Evolutionary conservation across 2,329 filamentous ascomycete species (phyloP), one percentile per base, ranked within the genome.

Genomic region (Balansia obtecta): DNA sequence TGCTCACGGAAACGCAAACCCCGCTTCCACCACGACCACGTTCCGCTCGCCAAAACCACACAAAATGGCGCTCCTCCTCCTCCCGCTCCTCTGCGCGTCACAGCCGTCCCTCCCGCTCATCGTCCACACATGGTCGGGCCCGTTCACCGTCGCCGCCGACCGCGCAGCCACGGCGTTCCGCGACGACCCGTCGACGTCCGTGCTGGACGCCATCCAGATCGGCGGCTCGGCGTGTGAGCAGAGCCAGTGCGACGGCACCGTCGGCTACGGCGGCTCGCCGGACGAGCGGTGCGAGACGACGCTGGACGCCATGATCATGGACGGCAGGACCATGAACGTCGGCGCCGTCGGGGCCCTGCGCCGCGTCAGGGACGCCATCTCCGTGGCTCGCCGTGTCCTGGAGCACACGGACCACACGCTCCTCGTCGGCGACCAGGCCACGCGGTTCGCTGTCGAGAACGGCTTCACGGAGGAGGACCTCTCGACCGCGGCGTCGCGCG

Each of bases 241-340:
- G 51, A 68, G 70, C 46, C 75, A 73, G 54, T 79, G 76, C 63
- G 75, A 79, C 57, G 70, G 71, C 46, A 76, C 69, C 38, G 76
- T 79, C 38, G 76, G 76, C 48, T 77, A 65, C 56, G 75, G 75
- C 49, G 75, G 76, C 8, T 77, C 74, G 2, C 74, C 75, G 0
- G 75, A 77, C 54, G 76, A 79, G 58, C 60, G 63, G 33, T 79
- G 76, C 63, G 76, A 79, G 63, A 79, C 76, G 3, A 78, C 75
- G 0, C 72, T 79, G 13, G 76, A 79, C 61, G 75, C 76, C n/a
- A 68, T 79, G 66, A 70, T 79, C 60, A 78, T 79, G 70, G 75
- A 79, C 58, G 75, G 76, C 30, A 62, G 61, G 0, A 73, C 67
- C n/a, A 68, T 79, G 64, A 75, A 76, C 15, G 67, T 70, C 0